phyloP scores from a whole-genome alignment of 345 rosid genomes.

The Populus davidiana region DNA sequence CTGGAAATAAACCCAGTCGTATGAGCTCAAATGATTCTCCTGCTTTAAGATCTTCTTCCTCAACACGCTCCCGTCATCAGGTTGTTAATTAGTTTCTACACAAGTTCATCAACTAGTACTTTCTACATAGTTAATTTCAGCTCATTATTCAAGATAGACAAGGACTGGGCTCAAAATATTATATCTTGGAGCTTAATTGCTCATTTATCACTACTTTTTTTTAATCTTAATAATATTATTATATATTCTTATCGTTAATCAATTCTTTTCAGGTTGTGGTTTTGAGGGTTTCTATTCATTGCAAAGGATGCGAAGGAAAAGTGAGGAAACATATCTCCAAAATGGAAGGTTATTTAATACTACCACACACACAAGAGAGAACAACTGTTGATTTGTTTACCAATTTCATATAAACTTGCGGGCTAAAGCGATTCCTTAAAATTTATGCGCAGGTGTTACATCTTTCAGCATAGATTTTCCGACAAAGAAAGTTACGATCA shows the following conservation, averaged over 20 bases:
- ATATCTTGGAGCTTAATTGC: no score
- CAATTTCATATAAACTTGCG: neutral
- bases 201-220: no score
- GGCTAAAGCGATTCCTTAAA: neutral
- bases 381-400: neutral
- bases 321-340: constrained; percentile 82
- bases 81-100: constrained; percentile 17
- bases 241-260: neutral
- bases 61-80: constrained; percentile 54
- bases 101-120: no score
- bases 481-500: constrained; percentile 49
- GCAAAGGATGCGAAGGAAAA: constrained; percentile 97
- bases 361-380: neutral
- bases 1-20: neutral
- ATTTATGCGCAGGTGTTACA: constrained; percentile 45
- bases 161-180: no score
- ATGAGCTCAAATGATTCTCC: constrained; percentile 14
- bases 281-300: constrained; percentile 82
- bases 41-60: constrained; percentile 32
- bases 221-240: no score
- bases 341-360: constrained; percentile 66
- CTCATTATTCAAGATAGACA: no score
- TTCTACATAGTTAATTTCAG: no score
- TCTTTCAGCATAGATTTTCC: constrained; percentile 54
- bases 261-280: constrained; percentile 61